Conservation (phyloP, 768 basidiomycete species). For the Clavulina sp. region DNA sequence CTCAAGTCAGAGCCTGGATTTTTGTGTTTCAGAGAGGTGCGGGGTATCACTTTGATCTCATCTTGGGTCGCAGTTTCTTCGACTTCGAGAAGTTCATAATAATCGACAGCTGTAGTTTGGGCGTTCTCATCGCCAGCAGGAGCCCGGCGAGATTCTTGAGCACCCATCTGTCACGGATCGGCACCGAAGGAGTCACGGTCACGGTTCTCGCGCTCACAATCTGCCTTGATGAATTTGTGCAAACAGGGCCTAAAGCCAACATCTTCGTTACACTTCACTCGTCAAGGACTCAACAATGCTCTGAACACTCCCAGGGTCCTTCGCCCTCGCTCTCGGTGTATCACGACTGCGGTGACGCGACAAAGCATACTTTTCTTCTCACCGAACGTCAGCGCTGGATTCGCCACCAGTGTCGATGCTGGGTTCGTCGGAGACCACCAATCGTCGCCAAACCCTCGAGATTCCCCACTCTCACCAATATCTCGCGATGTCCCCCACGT, state of each 20-base stretch:
- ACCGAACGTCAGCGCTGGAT: background rate
- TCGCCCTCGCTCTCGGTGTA: too few species aligned
- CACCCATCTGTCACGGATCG: too few species aligned
- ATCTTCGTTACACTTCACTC: background rate
- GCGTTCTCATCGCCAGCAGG: slow-evolving; percentile 14
- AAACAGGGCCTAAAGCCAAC: background rate
- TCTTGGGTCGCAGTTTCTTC: slow-evolving; percentile 68
- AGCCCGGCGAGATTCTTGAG: slow-evolving; percentile 40
- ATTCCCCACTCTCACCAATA: background rate
- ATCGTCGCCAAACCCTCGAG: too few species aligned
- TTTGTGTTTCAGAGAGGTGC: background rate
- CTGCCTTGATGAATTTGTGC: background rate
- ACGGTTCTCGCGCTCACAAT: too few species aligned
- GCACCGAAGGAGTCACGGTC: too few species aligned
- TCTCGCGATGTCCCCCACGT: too few species aligned
- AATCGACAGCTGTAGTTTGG: slow-evolving; percentile 31
- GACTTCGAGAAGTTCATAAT: slow-evolving; percentile 68
- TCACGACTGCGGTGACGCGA: too few species aligned
- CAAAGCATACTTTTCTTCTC: background rate
- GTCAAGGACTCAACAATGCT: too few species aligned
- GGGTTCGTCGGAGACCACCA: background rate
- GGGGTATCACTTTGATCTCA: slow-evolving; percentile 36
- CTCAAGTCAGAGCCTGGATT: background rate
- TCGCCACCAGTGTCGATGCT: background rate
- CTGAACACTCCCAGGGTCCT: background rate